Percentiles rank a stretch among this genome's conserved stretches.
These are phyloP conservation scores for Cystobasidium ongulense DNA, from an alignment of 768 basidiomycete genomes.

Conservation along the genomic window DNA sequence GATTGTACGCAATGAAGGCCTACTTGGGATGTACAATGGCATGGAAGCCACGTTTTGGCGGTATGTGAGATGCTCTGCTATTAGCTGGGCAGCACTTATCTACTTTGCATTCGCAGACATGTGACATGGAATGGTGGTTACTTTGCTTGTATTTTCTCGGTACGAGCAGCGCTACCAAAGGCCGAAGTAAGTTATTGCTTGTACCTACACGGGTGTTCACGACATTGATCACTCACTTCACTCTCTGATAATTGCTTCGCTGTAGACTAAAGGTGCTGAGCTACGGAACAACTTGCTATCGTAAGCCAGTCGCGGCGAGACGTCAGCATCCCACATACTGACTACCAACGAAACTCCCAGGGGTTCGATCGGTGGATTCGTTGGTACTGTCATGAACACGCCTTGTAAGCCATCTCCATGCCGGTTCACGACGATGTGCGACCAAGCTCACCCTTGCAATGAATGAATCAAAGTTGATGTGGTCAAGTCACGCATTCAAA, in stretches of 20 bases:
- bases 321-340: neutral
- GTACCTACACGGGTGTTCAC: neutral
- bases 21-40: constrained; percentile 79
- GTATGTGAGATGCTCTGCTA: constrained; percentile 47
- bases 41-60: constrained; percentile 99
- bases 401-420: constrained; percentile 52
- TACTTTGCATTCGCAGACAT: constrained; percentile 2
- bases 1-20: constrained; percentile 65
- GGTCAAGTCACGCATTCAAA: constrained; percentile 90
- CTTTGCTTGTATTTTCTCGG: constrained; percentile 78
- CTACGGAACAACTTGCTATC: constrained; percentile 88
- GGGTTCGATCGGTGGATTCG: constrained; percentile 78
- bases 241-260: too few species aligned
- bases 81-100: neutral
- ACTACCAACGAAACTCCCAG: neutral
- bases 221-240: too few species aligned
- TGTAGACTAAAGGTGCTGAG: constrained; percentile 53
- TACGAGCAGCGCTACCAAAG: constrained; percentile 69
- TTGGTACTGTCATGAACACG: constrained; percentile 64
- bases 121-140: constrained; percentile 65
- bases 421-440: too few species aligned
- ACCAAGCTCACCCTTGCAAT: too few species aligned
- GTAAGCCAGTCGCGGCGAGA: neutral
- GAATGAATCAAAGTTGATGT: constrained; percentile 63
- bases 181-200: constrained; percentile 57